Evolutionary conservation across 2,329 filamentous ascomycete genomes (phyloP).

Genomic region (Penicillium vulpinum): DNA sequence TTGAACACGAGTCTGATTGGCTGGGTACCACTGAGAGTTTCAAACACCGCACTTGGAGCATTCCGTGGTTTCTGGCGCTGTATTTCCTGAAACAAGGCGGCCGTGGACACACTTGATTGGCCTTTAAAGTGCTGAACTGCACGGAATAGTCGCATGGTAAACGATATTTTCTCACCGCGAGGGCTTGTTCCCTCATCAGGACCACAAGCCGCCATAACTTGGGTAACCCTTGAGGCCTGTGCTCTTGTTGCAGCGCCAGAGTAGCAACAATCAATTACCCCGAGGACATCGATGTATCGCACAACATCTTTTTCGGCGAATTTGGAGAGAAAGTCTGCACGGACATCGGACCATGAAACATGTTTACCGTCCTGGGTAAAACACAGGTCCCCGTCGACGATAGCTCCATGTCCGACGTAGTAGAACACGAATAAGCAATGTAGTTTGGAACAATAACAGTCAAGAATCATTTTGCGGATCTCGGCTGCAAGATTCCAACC

Average conservation of each 20-base stretch:
- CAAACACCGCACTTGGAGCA: neutral
- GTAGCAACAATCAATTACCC: neutral
- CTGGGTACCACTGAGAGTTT: neutral
- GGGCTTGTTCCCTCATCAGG: neutral
- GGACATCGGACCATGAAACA: neutral
- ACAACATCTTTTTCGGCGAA: neutral
- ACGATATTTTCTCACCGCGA: neutral
- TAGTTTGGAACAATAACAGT: neutral
- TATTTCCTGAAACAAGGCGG: neutral
- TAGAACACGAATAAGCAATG: neutral
- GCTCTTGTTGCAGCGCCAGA: neutral
- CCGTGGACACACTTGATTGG: neutral
- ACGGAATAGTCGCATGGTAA: neutral
- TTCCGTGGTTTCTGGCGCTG: neutral
- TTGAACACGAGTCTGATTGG: neutral
- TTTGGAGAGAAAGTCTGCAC: neutral
- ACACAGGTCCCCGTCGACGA: neutral
- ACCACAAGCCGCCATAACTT: neutral
- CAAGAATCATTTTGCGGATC: neutral
- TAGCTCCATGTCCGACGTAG: neutral
- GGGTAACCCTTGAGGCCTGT: neutral
- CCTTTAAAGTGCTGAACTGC: neutral
- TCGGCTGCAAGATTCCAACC: neutral
- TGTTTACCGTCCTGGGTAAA: neutral
- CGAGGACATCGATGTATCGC: neutral